Base-by-base conservation (phyloP, 23 red algal species). In the Chondrus crispus region DNA sequence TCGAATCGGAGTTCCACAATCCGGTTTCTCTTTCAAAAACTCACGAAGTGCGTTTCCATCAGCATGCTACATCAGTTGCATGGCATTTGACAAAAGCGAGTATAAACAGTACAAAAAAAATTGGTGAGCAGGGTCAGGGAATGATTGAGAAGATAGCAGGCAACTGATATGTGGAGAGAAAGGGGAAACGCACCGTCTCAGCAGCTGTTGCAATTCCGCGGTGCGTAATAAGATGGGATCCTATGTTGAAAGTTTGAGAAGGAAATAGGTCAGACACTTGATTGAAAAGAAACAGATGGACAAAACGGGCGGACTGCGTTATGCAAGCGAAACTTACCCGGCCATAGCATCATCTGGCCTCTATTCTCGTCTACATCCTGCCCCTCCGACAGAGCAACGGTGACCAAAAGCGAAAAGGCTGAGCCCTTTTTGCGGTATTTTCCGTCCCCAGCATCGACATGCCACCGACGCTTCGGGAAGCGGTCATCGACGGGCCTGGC, bases 341-440 rank as follows among this genome's bases (percentile, higher is more conserved):
- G 70, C 85, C 85, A 89, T 54, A 68, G 68, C 3, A 46, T 75
- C 26, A 89, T 49, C 53, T 89, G 85, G 18, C 85, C 85, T 30
- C 85, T 60, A 5, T 89, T 89, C 40, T 89, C 68, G 30, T 89
- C 85, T 9, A 89, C 49, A 3, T 77, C 24, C 36, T 75, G 66
- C n/a, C 69, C 85, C 35, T 76, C 47, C 2, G 60, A 72, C n/a
- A 89, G 46, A 32, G 69, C 68, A 20, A 89, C 85, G 22, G 57
- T 49, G 1, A 89, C n/a, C 13, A 89, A 46, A 6, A 62, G 46
- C 19, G 36, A 39, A 55, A 75, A 75, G 26, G 36, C 49, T 8
- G 66, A 38, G 4, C 85, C 85, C 4, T 29, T 66, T 20, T 76
- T 68, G 0, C 28, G 46, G 29, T 64, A 62, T 26, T 75, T 50